phyloP scores from a whole-genome alignment of 495 filamentous ascomycete species.

The Acidiella bohemica region DNA sequence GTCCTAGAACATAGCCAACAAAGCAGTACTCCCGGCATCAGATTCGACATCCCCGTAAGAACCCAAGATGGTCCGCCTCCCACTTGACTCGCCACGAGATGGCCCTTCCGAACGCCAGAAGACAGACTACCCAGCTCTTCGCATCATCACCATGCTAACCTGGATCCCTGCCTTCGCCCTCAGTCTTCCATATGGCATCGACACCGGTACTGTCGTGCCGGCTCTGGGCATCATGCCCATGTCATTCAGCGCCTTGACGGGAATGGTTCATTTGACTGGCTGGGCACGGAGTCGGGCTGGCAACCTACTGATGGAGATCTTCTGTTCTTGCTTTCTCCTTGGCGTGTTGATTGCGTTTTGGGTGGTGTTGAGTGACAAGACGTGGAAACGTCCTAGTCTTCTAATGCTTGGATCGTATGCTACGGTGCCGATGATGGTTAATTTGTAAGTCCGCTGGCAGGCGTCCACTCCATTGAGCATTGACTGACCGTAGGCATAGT shows the following conservation, averaged over 20 bases:
- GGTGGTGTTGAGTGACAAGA: neutral
- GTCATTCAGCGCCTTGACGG: neutral
- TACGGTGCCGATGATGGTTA: conserved; percentile 8
- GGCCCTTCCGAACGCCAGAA: too few species aligned
- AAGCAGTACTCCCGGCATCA: too few species aligned
- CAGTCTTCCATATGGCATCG: conserved; percentile 4
- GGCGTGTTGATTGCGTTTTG: conserved; percentile 5
- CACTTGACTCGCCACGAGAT: too few species aligned
- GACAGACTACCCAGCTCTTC: too few species aligned
- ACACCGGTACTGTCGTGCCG: neutral
- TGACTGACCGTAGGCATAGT: conserved; percentile 2
- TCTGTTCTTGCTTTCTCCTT: conserved; percentile 4
- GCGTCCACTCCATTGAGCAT: neutral
- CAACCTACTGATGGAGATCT: conserved; percentile 7
- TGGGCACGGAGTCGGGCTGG: neutral
- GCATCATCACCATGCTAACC: conserved; percentile 1
- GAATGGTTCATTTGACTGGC: neutral
- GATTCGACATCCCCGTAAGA: too few species aligned
- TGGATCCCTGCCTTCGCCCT: conserved; percentile 6
- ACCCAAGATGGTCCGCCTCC: too few species aligned
- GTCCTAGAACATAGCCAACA: too few species aligned
- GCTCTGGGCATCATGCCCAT: conserved; percentile 6
- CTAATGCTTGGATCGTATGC: conserved; percentile 8
- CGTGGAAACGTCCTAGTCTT: neutral
- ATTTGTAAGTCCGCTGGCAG: conserved; percentile 5